Base-by-base conservation (phyloP, 2,329 filamentous ascomycete species). In the Botryotinia convoluta region DNA sequence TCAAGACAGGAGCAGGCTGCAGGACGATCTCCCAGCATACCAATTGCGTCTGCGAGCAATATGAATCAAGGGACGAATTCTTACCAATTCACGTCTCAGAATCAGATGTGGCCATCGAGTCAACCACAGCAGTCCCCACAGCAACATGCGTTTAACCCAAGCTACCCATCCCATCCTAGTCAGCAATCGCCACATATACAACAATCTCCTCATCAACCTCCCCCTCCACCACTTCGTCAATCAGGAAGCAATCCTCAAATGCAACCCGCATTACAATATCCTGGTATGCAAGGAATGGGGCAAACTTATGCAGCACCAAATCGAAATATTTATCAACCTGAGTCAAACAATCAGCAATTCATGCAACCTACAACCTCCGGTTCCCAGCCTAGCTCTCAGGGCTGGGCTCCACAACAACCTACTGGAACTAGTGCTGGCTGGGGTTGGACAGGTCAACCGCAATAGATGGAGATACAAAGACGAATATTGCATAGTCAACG, bases 121-220 rank as follows among this genome's bases (percentile, higher is more conserved):
- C 91, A 92, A 77, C 87, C 88, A 68, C 89, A 90, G 60, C 91
- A 91, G 80, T 85, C 87, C n/a, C 85, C 88, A 10, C 88, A 87
- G 42, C 90, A 92, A 76, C 72, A 73, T 20, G 32, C 68, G 7
- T 73, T 73, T 32, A 69, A 69, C 48, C 51, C 72, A 44, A 64
- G 22, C 42, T 73, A 73, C n/a, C 48, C 42, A 14, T 45, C 72
- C 22, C 69, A 73, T 61, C 60, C 68, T 39, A 71, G 26, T 42
- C 72, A 73, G 45, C 72, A 71, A 64, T 71, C 72, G 16, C 83
- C 83, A 39, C 91, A 92, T 76, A 87, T 88, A 67, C 89, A 90
- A 60, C 91, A 91, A 80, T 85, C 87, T 26, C 85, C 88, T 16
- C 88, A 87, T 48, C 87, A 89, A 20, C 85, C 88, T 16, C 64